Evolutionary conservation across 306 rosid species (phyloP).

Genomic region (Gynostemma pentaphyllum): DNA sequence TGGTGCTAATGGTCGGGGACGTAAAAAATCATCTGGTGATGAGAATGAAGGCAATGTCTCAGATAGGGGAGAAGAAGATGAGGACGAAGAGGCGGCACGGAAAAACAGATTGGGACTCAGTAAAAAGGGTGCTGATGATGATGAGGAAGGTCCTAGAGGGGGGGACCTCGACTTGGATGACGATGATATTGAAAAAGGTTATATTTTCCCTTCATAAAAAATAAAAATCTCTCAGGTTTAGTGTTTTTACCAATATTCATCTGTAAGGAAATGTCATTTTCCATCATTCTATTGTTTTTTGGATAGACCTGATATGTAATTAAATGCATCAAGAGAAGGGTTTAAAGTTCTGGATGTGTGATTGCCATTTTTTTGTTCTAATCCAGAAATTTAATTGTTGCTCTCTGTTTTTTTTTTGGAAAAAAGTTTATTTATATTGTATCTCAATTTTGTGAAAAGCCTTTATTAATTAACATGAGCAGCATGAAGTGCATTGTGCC

Average conservation of each 20-base stretch:
- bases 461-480: background rate
- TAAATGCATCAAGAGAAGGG: conserved; percentile 1
- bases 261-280: background rate
- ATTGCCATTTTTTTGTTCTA: background rate
- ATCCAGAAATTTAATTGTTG: background rate
- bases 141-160: conserved; percentile 68
- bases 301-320: background rate
- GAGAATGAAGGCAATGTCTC: conserved; percentile 73
- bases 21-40: conserved; percentile 35
- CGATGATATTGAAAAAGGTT: conserved; percentile 76
- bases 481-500: background rate
- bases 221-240: background rate
- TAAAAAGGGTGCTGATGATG: conserved; percentile 58
- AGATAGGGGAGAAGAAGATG: conserved; percentile 93
- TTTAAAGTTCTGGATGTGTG: background rate
- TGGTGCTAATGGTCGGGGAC: conserved; percentile 47
- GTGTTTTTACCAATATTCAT: background rate
- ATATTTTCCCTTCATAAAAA: conserved; percentile 8
- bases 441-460: background rate
- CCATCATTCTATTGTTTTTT: background rate
- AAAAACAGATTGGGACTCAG: conserved; percentile 58
- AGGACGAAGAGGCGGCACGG: conserved; percentile 68
- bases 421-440: background rate
- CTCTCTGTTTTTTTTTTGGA: background rate
- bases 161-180: conserved; percentile 79